Evolutionary conservation across 2,329 filamentous ascomycete species (phyloP), one percentile per base, ranked within the genome.

Genomic region (Xylaria sp.): DNA sequence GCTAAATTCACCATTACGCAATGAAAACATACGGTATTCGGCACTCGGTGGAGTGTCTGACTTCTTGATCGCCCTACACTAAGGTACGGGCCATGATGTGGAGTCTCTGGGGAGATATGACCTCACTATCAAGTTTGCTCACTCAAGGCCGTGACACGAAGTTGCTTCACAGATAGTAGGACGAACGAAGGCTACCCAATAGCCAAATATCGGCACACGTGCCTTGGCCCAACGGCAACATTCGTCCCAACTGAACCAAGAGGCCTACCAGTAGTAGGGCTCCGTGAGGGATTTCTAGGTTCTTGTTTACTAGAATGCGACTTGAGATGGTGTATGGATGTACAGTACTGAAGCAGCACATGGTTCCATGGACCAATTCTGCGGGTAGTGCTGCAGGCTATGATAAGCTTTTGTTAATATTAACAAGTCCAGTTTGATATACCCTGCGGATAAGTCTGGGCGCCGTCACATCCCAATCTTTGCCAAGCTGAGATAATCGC

Each of bases 121-220:
- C 55, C 48, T 65, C 50, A 65, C 58, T 12, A 8, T 5, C 12
- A 50, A 44, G 53, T 37, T 32, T 60, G 54, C 44, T 47, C 47
- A 12, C 44, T 63, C 29, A 12, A 18, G 37, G 16, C 35, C 42
- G 44, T 62, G 59, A 66, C n/a, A 37, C 25, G 25, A 48, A 13
- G 8, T 16, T 35, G 57, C 25, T 51, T 13, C 25, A 29, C 27
- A 27, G 35, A 29, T 63, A 48, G 59, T 66, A 29, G 59, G 51
- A 65, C 58, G 25, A 48, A 29, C 55, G 13, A 64, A 23, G 47
- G 51, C 53, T 8, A 55, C 55, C 63, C 65, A 53, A 60, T 51
- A 61, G 29, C 65, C 69, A 71, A 55, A 63, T 35, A 50, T 64
- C 35, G 53, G 55, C 65, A 67, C 71, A 73, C 71, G 69, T 71